phyloP scores from a whole-genome alignment of 192 early-diverging fungal genomes.

The Funneliformis mosseae region DNA sequence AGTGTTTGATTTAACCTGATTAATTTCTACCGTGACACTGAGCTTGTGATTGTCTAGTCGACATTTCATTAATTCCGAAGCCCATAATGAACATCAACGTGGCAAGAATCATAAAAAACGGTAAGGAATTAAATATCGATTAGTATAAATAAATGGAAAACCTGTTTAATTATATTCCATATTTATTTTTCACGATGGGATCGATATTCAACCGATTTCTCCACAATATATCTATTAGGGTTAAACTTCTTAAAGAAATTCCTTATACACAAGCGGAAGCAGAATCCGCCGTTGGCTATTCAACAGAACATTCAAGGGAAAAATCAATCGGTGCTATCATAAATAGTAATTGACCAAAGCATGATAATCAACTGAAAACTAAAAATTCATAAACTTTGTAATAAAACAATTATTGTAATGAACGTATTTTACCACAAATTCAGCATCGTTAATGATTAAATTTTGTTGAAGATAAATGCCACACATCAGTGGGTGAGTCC shows the following conservation, averaged over 20 bases:
- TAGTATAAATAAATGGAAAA: background rate
- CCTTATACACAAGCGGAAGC: constrained; percentile 94
- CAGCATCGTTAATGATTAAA: too few relatives aligned
- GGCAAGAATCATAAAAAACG: constrained; percentile 87
- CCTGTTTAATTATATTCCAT: too few relatives aligned
- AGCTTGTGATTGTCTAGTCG: constrained; percentile 47
- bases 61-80: constrained; percentile 68
- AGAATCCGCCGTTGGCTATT: constrained; percentile 60
- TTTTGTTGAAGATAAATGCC: background rate
- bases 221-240: constrained; percentile 31
- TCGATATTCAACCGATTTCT: background rate
- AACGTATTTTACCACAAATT: too few relatives aligned
- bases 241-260: constrained; percentile 82
- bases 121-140: constrained; percentile 26
- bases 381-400: too few relatives aligned
- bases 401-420: too few relatives aligned
- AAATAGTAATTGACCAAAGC: background rate
- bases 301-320: constrained; percentile 17
- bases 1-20: too few relatives aligned
- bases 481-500: background rate
- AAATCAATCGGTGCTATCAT: background rate
- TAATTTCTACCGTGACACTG: too few relatives aligned
- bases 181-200: too few relatives aligned
- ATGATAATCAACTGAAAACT: too few relatives aligned
- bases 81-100: constrained; percentile 67